These are phyloP conservation scores for Phalaenopsis equestris DNA, from an alignment of 106 monocot genomes.

Conservation along the genomic window DNA sequence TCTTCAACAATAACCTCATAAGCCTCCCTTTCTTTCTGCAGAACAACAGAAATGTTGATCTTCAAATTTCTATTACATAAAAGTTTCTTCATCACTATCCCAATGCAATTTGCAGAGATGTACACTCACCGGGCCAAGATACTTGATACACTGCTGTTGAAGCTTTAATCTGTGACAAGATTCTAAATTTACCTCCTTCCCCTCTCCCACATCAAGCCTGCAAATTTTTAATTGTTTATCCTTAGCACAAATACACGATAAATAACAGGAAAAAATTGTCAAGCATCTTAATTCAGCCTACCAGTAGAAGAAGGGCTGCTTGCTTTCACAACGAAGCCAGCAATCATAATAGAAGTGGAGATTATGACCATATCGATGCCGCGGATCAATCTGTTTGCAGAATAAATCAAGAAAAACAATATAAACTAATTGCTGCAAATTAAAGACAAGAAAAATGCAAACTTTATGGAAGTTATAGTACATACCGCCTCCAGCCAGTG, in stretches of 20 bases:
- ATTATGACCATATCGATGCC: constrained; percentile 98
- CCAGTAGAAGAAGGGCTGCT: constrained; percentile 99
- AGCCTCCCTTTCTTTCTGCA: constrained; percentile 81
- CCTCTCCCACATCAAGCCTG: constrained; percentile 94
- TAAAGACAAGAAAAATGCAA: neutral
- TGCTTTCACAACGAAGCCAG: constrained; percentile 84
- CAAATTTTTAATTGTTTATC: neutral
- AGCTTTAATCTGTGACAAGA: constrained; percentile 69
- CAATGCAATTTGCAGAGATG: neutral
- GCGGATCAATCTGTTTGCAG: constrained; percentile 72
- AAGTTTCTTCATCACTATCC: neutral
- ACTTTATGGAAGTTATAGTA: neutral
- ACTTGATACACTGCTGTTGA: constrained; percentile 92
- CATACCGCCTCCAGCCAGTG: constrained; percentile 98
- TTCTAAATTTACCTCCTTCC: constrained; percentile 68
- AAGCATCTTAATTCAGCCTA: constrained; percentile 11
- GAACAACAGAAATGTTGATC: neutral
- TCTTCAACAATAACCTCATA: constrained; percentile 22
- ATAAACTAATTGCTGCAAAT: neutral
- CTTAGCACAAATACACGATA: neutral
- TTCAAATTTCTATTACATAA: neutral
- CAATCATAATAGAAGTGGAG: constrained; percentile 81
- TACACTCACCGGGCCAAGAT: constrained; percentile 70
- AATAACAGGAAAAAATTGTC: neutral
- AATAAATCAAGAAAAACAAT: constrained; percentile 4